phyloP scores from a whole-genome alignment of 371 early-diverging fungal species.

The Haplosporangium sp. region DNA sequence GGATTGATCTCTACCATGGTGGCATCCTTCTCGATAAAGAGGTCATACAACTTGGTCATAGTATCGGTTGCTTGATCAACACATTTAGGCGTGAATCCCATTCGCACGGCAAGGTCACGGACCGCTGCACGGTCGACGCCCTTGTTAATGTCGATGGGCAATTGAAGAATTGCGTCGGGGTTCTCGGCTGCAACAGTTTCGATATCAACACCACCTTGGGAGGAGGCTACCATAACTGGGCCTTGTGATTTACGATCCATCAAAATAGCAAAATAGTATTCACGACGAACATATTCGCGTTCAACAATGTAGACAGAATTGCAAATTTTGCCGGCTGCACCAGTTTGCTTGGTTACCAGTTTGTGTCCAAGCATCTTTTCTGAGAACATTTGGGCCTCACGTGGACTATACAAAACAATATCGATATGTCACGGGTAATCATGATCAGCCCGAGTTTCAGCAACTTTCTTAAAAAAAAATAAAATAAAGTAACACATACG shows the following conservation, averaged over 20 bases:
- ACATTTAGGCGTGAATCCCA: conserved; percentile 90
- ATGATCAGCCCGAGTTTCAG: too few relatives aligned
- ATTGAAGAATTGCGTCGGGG: conserved; percentile 93
- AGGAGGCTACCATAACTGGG: conserved; percentile 94
- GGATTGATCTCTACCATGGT: conserved; percentile 99
- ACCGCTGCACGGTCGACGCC: conserved; percentile 74
- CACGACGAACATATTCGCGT: conserved; percentile 94
- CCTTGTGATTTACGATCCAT: conserved; percentile 96
- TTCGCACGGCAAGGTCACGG: conserved; percentile 76
- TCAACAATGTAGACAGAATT: conserved; percentile 95
- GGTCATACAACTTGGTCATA: conserved; percentile 92
- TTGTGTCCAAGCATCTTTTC: conserved; percentile 97
- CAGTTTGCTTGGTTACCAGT: conserved; percentile 98
- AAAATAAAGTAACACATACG: conserved; percentile 68
- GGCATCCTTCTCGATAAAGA: conserved; percentile 97
- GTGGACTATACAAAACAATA: conserved; percentile 68
- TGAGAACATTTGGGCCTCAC: conserved; percentile 90
- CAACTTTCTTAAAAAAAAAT: too few relatives aligned
- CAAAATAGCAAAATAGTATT: conserved; percentile 98
- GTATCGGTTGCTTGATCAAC: conserved; percentile 89
- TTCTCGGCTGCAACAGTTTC: conserved; percentile 94
- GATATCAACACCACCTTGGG: conserved; percentile 98
- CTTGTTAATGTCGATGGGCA: conserved; percentile 82
- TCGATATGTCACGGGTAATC: not conserved
- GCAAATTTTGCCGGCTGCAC: conserved; percentile 95